phyloP scores from a whole-genome alignment of 169 alveolate species.

The Miamiensis avidus region DNA sequence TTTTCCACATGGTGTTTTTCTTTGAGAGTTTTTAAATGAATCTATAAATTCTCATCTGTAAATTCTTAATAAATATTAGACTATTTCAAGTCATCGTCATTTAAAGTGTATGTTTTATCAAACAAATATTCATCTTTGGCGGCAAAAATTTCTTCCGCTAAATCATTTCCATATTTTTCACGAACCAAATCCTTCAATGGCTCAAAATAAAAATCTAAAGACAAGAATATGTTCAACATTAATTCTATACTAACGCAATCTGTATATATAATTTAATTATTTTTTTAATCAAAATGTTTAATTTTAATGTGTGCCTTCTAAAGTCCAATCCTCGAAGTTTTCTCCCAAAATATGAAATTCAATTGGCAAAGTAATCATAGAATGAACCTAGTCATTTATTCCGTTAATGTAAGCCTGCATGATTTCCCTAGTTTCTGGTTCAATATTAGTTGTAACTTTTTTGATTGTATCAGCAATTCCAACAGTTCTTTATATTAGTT shows the following conservation, averaged over 20 bases:
- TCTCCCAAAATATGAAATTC: slow-evolving; percentile 60
- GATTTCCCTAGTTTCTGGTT: slow-evolving; percentile 23
- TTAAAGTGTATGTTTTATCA: slow-evolving; percentile 13
- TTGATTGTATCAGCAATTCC: neutral
- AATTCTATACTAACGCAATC: neutral
- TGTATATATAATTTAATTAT: neutral
- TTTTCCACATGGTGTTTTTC: neutral
- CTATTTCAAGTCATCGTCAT: slow-evolving; percentile 10
- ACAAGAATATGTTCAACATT: neutral
- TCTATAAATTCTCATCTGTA: neutral
- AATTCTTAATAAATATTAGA: neutral
- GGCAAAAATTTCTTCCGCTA: slow-evolving; percentile 6
- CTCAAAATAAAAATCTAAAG: neutral
- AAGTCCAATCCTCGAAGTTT: slow-evolving; percentile 66
- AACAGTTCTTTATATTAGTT: neutral
- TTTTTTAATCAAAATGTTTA: slow-evolving; percentile 22
- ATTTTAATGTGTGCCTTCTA: slow-evolving; percentile 58
- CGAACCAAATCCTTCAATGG: neutral
- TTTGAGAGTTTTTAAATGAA: neutral
- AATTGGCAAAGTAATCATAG: slow-evolving; percentile 61
- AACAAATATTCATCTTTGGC: slow-evolving; percentile 6
- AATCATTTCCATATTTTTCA: slow-evolving; percentile 24
- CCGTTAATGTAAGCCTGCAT: slow-evolving; percentile 74
- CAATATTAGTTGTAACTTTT: neutral
- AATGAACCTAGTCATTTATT: slow-evolving; percentile 70